Conservation (phyloP, 2,329 filamentous ascomycete genomes). For the Rhynchosporium secalis region DNA sequence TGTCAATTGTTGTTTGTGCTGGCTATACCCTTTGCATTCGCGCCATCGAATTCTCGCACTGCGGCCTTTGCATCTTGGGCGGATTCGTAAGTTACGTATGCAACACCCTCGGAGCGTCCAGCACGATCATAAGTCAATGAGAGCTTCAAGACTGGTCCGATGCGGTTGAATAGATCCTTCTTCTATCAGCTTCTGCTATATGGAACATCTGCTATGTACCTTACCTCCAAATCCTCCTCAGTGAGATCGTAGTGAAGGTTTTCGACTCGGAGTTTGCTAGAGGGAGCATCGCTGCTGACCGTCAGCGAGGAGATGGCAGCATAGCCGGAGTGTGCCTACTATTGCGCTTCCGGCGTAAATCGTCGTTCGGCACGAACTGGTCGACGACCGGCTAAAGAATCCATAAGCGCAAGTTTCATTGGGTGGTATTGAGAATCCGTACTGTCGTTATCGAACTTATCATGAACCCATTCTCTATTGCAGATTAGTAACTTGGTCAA, state of each 20-base stretch:
- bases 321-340: constrained; percentile 27
- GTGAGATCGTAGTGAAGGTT: constrained; percentile 93
- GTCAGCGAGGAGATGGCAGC: constrained; percentile 18
- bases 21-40: constrained; percentile 75
- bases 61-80: constrained; percentile 72
- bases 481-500: constrained; percentile 19
- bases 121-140: constrained; percentile 82
- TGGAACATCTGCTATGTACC: constrained; percentile 21
- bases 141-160: constrained; percentile 69
- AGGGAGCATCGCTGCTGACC: constrained; percentile 48
- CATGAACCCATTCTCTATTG: constrained; percentile 86
- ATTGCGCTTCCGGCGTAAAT: constrained; percentile 36
- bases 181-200: constrained; percentile 18
- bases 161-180: constrained; percentile 77
- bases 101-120: constrained; percentile 81
- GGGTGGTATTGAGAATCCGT: constrained; percentile 28
- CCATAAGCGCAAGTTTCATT: constrained; percentile 27
- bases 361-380: constrained; percentile 35
- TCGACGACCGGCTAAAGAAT: constrained; percentile 33
- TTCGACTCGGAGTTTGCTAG: constrained; percentile 77
- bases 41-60: constrained; percentile 79
- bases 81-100: constrained; percentile 77
- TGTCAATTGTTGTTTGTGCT: background rate
- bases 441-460: constrained; percentile 78
- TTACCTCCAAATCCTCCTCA: constrained; percentile 77